Evolutionary conservation across 371 early-diverging fungal species (phyloP).

Genomic region (Choanephora cucurbitarum): DNA sequence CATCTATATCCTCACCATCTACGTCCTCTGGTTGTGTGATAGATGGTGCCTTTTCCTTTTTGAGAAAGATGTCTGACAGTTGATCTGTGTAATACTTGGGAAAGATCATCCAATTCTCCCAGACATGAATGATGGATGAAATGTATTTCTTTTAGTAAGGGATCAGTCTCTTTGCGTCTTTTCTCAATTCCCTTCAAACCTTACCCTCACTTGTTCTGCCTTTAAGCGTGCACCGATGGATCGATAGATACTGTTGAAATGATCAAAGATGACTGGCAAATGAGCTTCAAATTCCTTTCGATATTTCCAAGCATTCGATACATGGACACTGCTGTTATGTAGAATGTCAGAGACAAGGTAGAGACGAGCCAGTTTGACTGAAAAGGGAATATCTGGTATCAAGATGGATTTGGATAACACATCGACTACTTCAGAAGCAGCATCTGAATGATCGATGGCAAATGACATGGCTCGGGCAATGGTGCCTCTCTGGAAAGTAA

Average conservation of each 20-base stretch:
- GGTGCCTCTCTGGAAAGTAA: slow-evolving; percentile 61
- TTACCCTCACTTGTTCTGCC: slow-evolving; percentile 81
- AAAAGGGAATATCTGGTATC: slow-evolving; percentile 59
- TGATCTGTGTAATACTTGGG: slow-evolving; percentile 68
- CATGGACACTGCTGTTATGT: slow-evolving; percentile 78
- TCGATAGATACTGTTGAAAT: slow-evolving; percentile 69
- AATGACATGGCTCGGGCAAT: slow-evolving; percentile 88
- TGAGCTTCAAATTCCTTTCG: slow-evolving; percentile 72
- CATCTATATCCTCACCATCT: slow-evolving; percentile 31
- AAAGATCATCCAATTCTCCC: slow-evolving; percentile 92
- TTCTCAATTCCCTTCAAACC: slow-evolving; percentile 1
- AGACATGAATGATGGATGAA: slow-evolving; percentile 66
- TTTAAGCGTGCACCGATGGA: slow-evolving; percentile 73
- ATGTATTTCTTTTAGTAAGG: slow-evolving; percentile 52
- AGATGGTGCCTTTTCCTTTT: slow-evolving; percentile 22
- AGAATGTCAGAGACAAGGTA: slow-evolving; percentile 86
- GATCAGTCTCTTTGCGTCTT: no score
- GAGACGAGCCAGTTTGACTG: slow-evolving; percentile 73
- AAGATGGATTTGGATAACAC: slow-evolving; percentile 66
- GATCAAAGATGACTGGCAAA: slow-evolving; percentile 69
- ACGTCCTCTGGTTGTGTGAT: not conserved
- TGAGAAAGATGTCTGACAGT: slow-evolving; percentile 47
- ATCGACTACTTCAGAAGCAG: slow-evolving; percentile 76
- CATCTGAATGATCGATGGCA: slow-evolving; percentile 83
- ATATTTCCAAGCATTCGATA: slow-evolving; percentile 88